A percentile compares a stretch with the other conserved stretches of the same genome.
Evolutionary conservation across 495 filamentous ascomycete species (phyloP).

Genomic region (Trichocladium uniseriatum): DNA sequence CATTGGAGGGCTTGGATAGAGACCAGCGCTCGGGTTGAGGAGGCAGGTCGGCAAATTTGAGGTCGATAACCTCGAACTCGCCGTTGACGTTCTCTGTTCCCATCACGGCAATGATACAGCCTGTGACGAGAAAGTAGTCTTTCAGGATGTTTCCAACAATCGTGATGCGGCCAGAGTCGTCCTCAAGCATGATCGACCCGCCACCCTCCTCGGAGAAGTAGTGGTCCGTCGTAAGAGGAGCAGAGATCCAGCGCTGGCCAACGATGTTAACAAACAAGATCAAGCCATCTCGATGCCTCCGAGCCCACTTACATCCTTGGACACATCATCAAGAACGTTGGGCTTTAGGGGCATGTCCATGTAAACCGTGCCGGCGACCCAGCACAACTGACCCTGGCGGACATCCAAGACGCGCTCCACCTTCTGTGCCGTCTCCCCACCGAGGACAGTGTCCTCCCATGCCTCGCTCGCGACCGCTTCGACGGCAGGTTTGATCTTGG

Average conservation of each 20-base stretch:
- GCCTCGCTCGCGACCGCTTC: conserved; percentile 62
- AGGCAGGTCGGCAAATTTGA: conserved; percentile 77
- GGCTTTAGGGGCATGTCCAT: conserved; percentile 97
- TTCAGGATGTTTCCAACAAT: conserved; percentile 60
- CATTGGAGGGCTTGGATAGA: conserved; percentile 28
- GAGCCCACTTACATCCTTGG: conserved; percentile 62
- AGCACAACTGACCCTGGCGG: conserved; percentile 89
- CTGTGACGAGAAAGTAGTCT: conserved; percentile 68
- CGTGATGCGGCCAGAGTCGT: conserved; percentile 87
- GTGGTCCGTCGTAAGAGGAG: conserved; percentile 69
- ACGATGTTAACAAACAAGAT: neutral
- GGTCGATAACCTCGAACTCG: conserved; percentile 84
- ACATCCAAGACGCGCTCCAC: conserved; percentile 91
- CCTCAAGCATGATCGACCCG: conserved; percentile 79
- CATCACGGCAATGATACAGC: conserved; percentile 81
- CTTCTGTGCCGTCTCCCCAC: conserved; percentile 59
- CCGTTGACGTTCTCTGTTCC: conserved; percentile 89
- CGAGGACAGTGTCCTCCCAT: conserved; percentile 74
- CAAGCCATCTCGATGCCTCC: neutral
- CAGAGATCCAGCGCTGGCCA: conserved; percentile 68
- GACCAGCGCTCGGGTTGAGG: conserved; percentile 74
- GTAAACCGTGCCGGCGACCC: conserved; percentile 89
- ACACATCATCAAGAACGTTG: conserved; percentile 90
- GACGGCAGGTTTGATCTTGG: conserved; percentile 75
- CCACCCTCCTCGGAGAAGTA: conserved; percentile 53